Conservation (phyloP, 768 basidiomycete species). For the Fibroporia radiculosa region DNA sequence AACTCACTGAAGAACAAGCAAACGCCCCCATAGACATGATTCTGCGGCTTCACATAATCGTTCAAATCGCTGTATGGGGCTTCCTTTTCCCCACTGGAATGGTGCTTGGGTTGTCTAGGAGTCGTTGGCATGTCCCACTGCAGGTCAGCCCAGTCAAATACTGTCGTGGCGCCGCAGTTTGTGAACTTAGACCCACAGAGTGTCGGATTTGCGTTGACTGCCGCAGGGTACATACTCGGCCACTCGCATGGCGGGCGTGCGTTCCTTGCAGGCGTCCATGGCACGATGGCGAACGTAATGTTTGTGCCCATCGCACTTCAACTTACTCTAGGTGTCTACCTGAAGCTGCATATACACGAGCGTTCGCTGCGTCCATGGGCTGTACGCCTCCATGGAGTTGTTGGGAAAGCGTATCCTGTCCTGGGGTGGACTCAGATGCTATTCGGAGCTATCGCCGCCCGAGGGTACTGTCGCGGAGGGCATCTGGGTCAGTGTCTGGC, state of each 20-base stretch:
- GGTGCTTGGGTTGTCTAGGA: constrained; percentile 68
- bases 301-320: constrained; percentile 61
- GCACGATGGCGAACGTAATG: constrained; percentile 56
- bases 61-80: constrained; percentile 81
- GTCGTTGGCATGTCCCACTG: constrained; percentile 86
- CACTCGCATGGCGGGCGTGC: constrained; percentile 79
- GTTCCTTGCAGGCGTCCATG: constrained; percentile 72
- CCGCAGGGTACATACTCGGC: constrained; percentile 72
- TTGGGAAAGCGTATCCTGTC: constrained; percentile 80
- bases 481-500: constrained; percentile 81
- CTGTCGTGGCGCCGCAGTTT: background rate
- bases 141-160: constrained; percentile 40
- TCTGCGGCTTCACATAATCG: constrained; percentile 74
- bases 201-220: constrained; percentile 59
- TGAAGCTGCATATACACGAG: constrained; percentile 89
- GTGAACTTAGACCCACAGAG: constrained; percentile 32
- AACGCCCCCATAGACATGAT: constrained; percentile 67
- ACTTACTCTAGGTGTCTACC: constrained; percentile 71
- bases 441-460: constrained; percentile 69
- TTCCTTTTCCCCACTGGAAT: constrained; percentile 80
- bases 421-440: constrained; percentile 87
- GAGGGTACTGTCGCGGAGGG: constrained; percentile 76
- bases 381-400: constrained; percentile 61
- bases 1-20: constrained; percentile 53
- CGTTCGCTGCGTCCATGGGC: constrained; percentile 62